These are phyloP conservation scores for Syzygium grande DNA, from an alignment of 345 rosid species.

Conservation along the genomic window DNA sequence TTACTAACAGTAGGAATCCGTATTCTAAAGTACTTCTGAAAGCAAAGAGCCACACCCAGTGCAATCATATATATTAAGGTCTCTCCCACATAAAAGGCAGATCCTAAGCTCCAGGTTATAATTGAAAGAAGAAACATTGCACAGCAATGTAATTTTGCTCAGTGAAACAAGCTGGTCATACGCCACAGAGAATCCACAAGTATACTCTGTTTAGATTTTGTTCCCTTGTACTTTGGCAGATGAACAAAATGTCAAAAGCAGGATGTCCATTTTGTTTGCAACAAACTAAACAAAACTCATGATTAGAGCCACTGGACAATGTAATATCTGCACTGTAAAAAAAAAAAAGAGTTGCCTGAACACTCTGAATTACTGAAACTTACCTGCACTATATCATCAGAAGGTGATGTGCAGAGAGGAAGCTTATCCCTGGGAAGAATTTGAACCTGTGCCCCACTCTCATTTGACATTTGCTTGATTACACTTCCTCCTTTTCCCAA, in stretches of 20 bases:
- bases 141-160: background rate
- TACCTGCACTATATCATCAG: slow-evolving; percentile 67
- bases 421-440: slow-evolving; percentile 61
- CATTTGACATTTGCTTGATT: slow-evolving; percentile 48
- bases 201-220: background rate
- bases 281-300: background rate
- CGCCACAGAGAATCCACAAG: background rate
- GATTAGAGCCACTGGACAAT: background rate
- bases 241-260: background rate
- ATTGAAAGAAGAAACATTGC: background rate
- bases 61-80: background rate
- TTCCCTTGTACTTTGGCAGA: background rate
- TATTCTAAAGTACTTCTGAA: background rate
- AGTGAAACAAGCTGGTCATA: background rate
- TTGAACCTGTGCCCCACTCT: slow-evolving; percentile 63
- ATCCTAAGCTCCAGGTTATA: background rate
- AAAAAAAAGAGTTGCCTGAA: background rate
- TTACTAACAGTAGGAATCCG: background rate
- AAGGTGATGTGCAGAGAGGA: slow-evolving; percentile 39
- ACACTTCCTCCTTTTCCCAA: slow-evolving; percentile 63
- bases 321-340: background rate
- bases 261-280: background rate
- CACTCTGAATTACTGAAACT: background rate
- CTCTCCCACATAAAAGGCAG: background rate
- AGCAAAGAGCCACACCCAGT: background rate